Evolutionary conservation across 495 filamentous ascomycete species (phyloP), one percentile per base, ranked within the genome.

Genomic region (Lindgomyces ingoldianus): DNA sequence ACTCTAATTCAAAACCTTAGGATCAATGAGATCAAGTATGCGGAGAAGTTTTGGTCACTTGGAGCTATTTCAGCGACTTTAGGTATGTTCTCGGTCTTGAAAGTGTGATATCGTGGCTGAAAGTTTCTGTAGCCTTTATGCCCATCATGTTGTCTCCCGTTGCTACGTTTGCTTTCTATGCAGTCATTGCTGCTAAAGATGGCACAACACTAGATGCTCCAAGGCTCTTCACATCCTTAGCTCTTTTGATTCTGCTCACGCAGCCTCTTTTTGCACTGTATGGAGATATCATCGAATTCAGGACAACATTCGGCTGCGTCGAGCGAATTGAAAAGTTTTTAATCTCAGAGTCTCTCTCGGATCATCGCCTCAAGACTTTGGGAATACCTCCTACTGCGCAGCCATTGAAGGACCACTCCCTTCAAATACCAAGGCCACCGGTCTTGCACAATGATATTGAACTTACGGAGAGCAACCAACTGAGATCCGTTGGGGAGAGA

Each of bases 71-170:
- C n/a, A n/a, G n/a, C n/a, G n/a, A n/a, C n/a, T n/a, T n/a, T n/a
- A n/a, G n/a, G n/a, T n/a, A n/a, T n/a, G n/a, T n/a, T n/a, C n/a
- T n/a, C n/a, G n/a, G n/a, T n/a, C n/a, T n/a, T n/a, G n/a, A n/a
- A n/a, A n/a, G n/a, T n/a, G n/a, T n/a, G n/a, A n/a, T n/a, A n/a
- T n/a, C n/a, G n/a, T n/a, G n/a, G n/a, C n/a, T n/a, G n/a, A n/a
- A n/a, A n/a, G n/a, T n/a, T n/a, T n/a, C n/a, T n/a, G n/a, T n/a
- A n/a, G n/a, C n/a, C n/a, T n/a, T n/a, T n/a, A n/a, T n/a, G n/a
- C n/a, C n/a, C n/a, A n/a, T n/a, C n/a, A n/a, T n/a, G n/a, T n/a
- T 59, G 19, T 59, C 42, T 10, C 56, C 56, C 10, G 56, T 59
- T 47, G 56, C 44, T 18, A 61, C 58, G 9, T 61, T 61, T 44